Base-by-base conservation (phyloP, 2,329 filamentous ascomycete species). In the Plectosphaerella sp. region DNA sequence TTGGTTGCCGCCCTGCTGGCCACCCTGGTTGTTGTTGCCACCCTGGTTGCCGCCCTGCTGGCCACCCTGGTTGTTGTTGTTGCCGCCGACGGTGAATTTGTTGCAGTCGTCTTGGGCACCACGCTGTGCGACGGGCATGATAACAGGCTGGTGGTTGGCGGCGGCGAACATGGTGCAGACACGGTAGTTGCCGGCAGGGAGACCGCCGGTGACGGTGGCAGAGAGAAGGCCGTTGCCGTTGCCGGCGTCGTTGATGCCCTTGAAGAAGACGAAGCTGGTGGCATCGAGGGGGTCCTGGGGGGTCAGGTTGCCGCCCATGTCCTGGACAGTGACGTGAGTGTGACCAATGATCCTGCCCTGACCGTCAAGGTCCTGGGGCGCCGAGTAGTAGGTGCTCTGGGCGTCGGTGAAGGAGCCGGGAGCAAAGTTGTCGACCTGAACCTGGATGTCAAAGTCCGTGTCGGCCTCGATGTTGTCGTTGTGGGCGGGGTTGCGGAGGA, bases 101-200 rank as follows among this genome's bases (percentile, higher is more conserved):
- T 60, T 62, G 48, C 83, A 87, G 63, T 87, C 83, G 60, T 87
- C 84, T 64, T 86, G 83, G 45, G 80, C 74, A 67, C 84, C 84
- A 66, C 84, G 80, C 69, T 86, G 83, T 51, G 84, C 83, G 50
- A 87, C 78, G 49, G 83, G 82, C 82, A 86, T 86, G 51, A 84
- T 63, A 10, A 85, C 80, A 52, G 82, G 81, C 70, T 86, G 82
- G 62, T 87, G 84, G 72, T 87, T 87, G 59, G 80, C 71, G n/a
- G 84, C 70, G 54, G 76, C 69, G 25, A 77, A 74, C 79, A 87
- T 84, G 61, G 78, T 82, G 74, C 84, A 87, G 55, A 84, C 68
- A 59, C 84, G 81, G 70, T 86, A 87, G 71, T 80, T 82, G 36
- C 83, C 83, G 3, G 74, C 72, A 3, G 82, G 80, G 3, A 87